phyloP scores from a whole-genome alignment of 2,329 filamentous ascomycete species.

The Clarireedia hainanense region DNA sequence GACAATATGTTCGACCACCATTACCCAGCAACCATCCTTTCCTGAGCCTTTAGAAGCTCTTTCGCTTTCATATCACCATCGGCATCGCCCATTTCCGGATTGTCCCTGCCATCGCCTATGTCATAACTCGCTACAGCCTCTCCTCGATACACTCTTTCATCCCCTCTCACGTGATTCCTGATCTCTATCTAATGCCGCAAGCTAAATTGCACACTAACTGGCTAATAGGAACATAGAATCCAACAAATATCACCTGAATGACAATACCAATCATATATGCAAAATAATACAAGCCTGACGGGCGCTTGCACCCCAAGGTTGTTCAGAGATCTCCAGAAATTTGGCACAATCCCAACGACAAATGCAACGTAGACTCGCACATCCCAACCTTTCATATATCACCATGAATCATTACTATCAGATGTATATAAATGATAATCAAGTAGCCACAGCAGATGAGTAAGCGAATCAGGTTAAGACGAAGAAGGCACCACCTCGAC shows the following conservation, averaged over 20 bases:
- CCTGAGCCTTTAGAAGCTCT: neutral
- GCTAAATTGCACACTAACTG: constrained; percentile 15
- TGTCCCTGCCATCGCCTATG: neutral
- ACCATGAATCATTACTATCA: constrained; percentile 25
- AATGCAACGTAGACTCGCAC: constrained; percentile 30
- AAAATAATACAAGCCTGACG: constrained; percentile 40
- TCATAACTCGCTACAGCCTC: neutral
- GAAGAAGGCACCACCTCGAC: constrained; percentile 34
- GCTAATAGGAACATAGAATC: constrained; percentile 14
- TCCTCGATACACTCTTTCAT: constrained; percentile 13
- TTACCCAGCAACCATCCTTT: too few relatives aligned
- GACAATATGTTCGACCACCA: too few relatives aligned
- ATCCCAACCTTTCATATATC: constrained; percentile 32
- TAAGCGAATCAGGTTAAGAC: constrained; percentile 36
- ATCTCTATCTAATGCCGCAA: constrained; percentile 30
- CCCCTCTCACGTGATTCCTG: constrained; percentile 29
- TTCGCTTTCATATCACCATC: neutral
- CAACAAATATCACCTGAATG: constrained; percentile 31
- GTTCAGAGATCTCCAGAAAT: constrained; percentile 36
- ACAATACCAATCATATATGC: constrained; percentile 47
- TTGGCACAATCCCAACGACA: constrained; percentile 32
- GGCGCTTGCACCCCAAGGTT: constrained; percentile 34
- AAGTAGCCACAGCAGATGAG: constrained; percentile 31
- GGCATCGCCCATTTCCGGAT: too few relatives aligned
- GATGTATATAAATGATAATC: constrained; percentile 31